A percentile compares a stretch with the other conserved stretches of the same genome.
Evolutionary conservation across 768 basidiomycete genomes (phyloP).

Genomic region (Tremella mesenterica): DNA sequence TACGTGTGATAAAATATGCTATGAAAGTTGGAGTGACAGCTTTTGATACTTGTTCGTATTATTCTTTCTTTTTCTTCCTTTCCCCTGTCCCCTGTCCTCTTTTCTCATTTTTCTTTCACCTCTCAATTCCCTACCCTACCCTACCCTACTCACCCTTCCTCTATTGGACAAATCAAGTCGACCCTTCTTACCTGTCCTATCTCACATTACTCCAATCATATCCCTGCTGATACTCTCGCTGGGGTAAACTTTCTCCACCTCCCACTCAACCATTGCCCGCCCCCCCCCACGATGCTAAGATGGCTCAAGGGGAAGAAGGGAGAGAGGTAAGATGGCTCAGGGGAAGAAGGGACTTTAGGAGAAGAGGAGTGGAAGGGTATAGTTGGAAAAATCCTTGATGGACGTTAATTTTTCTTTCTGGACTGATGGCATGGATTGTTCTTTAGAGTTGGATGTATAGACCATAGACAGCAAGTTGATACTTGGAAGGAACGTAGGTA

Average conservation of each 20-base stretch:
- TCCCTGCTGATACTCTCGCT: background rate
- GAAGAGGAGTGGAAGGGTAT: constrained; percentile 22
- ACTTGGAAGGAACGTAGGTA: too few relatives aligned
- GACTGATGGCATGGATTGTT: background rate
- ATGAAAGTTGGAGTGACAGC: constrained; percentile 41
- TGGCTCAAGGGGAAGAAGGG: background rate
- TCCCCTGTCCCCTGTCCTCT: background rate
- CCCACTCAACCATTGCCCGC: background rate
- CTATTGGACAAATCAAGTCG: background rate
- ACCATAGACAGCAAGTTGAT: too few relatives aligned
- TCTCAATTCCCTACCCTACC: background rate
- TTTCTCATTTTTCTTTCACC: background rate
- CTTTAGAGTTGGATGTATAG: too few relatives aligned
- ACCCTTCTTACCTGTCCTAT: constrained; percentile 1
- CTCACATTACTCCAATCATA: background rate
- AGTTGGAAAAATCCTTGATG: constrained; percentile 39
- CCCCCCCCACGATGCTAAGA: background rate
- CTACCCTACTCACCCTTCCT: too few relatives aligned
- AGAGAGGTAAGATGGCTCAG: constrained; percentile 11
- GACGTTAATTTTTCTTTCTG: too few relatives aligned
- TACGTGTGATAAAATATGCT: constrained; percentile 38
- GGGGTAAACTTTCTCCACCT: background rate
- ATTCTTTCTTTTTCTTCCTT: background rate
- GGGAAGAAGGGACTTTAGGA: constrained; percentile 22
- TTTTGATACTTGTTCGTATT: constrained; percentile 39